Base-by-base conservation (phyloP, 306 rosid species). In the Cucurbita argyrosperma region DNA sequence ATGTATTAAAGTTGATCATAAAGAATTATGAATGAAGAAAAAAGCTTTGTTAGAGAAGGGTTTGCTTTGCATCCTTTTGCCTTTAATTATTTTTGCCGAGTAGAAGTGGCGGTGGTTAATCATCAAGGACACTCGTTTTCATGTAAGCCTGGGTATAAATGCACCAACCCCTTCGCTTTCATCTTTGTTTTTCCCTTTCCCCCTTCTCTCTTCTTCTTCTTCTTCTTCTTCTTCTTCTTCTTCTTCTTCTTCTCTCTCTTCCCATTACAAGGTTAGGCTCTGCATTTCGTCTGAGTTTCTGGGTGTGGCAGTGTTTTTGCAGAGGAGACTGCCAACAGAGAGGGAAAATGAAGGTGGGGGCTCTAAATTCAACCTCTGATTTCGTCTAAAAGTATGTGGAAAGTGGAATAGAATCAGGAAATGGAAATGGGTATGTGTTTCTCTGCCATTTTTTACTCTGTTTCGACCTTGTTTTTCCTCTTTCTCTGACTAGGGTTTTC, bases 91-190 rank as follows among this genome's bases (percentile, higher is more conserved):
- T 81, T 79, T 76, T 82, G 79, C 85, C 19, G 19, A 19, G 19
- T 19, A 16, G 86, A 87, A 84, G 87, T 80, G 92, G 87, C 91
- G 95, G 95, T 87, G 96, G 96, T 91, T 89, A 94, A 89, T 94
- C 97, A 94, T 91, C 89, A 81, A 89, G 74, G 88, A 94, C 96
- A 78, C 92, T 84, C 78, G 76, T 88, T 89, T 94, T 89, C 1
- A 89, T 87, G 97, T 63, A 84, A 79, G 96, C 90, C 86, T 88
- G 97, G 89, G 90, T 86, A 76, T 76, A 76, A 62, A 64, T 63
- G 10, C 73, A 62, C 42, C n/a, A n/a, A n/a, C 42, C 35, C 49
- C 71, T 63, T 75, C 40, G n/a, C 54, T 50, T 8, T 3, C 5
- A n/a, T 50, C 54, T 40, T 63, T 4, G 45, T 40, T 55, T 50